phyloP scores from a whole-genome alignment of 1,284 basidiomycete genomes.

The Boletus calvinii region DNA sequence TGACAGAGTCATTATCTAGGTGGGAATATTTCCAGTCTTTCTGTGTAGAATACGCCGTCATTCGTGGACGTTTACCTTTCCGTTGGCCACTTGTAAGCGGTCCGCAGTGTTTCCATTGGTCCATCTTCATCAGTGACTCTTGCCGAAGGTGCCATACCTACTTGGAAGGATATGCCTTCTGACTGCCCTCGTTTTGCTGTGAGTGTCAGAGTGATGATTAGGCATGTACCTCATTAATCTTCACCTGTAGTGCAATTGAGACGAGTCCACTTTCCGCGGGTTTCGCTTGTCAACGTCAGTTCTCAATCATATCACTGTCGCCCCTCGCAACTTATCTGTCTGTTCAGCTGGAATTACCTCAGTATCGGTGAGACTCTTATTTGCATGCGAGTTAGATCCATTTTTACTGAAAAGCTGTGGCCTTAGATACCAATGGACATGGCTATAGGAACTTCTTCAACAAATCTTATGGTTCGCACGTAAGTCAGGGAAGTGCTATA shows the following conservation, averaged over 20 bases:
- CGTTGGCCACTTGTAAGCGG: slow-evolving; percentile 21
- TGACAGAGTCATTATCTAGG: slow-evolving; percentile 8
- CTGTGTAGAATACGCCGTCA: slow-evolving; percentile 21
- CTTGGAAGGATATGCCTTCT: slow-evolving; percentile 18
- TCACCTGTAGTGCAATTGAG: slow-evolving; percentile 9
- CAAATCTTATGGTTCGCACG: slow-evolving; percentile 33
- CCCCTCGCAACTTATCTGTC: not conserved
- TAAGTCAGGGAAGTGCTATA: slow-evolving; percentile 3
- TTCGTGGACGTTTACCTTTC: slow-evolving; percentile 19
- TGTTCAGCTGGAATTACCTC: slow-evolving; percentile 3
- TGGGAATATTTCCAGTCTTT: slow-evolving; percentile 25
- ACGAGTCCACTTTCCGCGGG: not conserved
- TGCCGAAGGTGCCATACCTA: slow-evolving; percentile 23
- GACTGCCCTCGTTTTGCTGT: slow-evolving; percentile 15
- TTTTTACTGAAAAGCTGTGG: not conserved
- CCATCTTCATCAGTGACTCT: not conserved
- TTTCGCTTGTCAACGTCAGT: slow-evolving; percentile 21
- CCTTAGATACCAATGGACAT: slow-evolving; percentile 10
- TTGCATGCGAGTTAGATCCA: not conserved
- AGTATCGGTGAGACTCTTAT: slow-evolving; percentile 8
- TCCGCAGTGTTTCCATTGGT: not conserved
- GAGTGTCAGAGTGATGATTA: not conserved
- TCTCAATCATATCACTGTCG: not conserved
- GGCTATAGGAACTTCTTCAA: slow-evolving; percentile 19
- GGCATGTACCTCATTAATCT: not conserved